Conservation (phyloP, 139 green algal species). For the Mychonastes homosphaera region DNA sequence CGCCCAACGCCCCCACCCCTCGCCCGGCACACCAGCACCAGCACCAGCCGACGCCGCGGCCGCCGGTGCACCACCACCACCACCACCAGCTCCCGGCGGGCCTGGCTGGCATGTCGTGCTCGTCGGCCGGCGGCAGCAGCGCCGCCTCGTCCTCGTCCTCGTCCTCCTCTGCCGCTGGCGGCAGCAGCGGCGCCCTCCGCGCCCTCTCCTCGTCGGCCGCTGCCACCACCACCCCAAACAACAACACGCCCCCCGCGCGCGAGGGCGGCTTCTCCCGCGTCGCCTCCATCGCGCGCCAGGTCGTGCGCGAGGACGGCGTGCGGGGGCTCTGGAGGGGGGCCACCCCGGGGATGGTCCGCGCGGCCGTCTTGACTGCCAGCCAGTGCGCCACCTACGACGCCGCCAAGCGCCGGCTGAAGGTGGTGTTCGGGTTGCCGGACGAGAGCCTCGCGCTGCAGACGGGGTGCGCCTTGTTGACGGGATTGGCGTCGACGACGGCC, state of each 20-base stretch:
- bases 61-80: neutral
- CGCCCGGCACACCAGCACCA: neutral
- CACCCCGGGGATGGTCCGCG: constrained; percentile 17
- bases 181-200: too few species aligned
- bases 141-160: too few species aligned
- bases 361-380: constrained; percentile 48
- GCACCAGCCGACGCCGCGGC: neutral
- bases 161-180: too few species aligned
- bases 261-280: too few species aligned
- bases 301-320: constrained; percentile 8
- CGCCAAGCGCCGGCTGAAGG: constrained; percentile 35
- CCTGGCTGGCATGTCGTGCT: too few species aligned
- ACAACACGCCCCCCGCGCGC: too few species aligned
- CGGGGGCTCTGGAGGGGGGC: constrained; percentile 20
- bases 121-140: neutral
- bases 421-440: constrained; percentile 1
- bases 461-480: constrained; percentile 39
- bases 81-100: neutral
- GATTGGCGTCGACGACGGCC: constrained; percentile 53
- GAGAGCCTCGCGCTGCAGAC: neutral
- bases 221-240: too few species aligned
- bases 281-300: neutral
- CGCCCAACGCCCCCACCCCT: too few species aligned
- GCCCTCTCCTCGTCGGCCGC: too few species aligned
- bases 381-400: constrained; percentile 68